These are phyloP conservation scores for Spathaspora gorwiae DNA, from an alignment of 805 yeast species.

Conservation along the genomic window DNA sequence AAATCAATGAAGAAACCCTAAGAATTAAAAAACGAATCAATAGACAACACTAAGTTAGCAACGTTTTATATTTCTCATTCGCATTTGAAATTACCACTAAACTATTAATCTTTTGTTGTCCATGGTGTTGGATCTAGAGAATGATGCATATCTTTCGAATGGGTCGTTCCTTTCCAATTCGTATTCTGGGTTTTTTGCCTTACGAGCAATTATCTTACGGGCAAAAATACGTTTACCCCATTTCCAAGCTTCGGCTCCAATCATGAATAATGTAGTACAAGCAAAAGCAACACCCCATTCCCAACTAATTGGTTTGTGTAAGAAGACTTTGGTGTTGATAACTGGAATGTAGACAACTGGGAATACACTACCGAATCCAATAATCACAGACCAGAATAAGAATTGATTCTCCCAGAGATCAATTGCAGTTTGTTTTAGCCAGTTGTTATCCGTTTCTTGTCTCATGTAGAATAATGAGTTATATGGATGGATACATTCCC, in stretches of 20 bases:
- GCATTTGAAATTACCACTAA: too few species aligned
- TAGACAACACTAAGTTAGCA: too few species aligned
- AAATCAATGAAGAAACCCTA: too few species aligned
- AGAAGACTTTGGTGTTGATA: constrained; percentile 71
- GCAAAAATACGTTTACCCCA: constrained; percentile 37
- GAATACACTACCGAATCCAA: constrained; percentile 67
- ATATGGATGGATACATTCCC: constrained; percentile 76
- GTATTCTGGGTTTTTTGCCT: constrained; percentile 14
- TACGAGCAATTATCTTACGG: constrained; percentile 43
- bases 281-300: constrained; percentile 83
- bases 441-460: constrained; percentile 52
- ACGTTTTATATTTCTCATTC: too few species aligned
- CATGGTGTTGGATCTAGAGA: constrained; percentile 48
- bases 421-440: constrained; percentile 53
- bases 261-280: constrained; percentile 51
- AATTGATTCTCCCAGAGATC: constrained; percentile 74
- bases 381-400: constrained; percentile 73
- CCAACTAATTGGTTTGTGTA: constrained; percentile 65
- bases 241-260: constrained; percentile 65
- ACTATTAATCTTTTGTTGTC: constrained; percentile 1
- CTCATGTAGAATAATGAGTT: constrained; percentile 69
- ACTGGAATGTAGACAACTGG: constrained; percentile 87
- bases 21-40: too few species aligned
- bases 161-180: neutral
- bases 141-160: constrained; percentile 57